Percentiles rank a stretch among this genome's conserved stretches.
These are phyloP conservation scores for Trichoderma semiorbis DNA, from an alignment of 2,329 filamentous ascomycete genomes.

Conservation along the genomic window DNA sequence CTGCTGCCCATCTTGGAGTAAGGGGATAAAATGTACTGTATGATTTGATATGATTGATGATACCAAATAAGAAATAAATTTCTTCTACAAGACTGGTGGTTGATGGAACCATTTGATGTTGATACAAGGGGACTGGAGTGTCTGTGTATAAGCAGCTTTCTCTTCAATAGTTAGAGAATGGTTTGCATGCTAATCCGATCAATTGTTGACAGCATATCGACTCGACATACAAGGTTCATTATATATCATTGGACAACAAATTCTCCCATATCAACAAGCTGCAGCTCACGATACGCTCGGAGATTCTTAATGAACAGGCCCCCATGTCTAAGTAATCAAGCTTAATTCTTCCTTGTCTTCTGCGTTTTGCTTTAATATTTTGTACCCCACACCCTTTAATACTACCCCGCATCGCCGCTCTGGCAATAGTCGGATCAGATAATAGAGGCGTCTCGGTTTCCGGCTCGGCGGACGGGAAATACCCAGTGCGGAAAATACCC, in stretches of 20 bases:
- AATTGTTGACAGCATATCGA: background rate
- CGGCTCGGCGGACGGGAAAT: background rate
- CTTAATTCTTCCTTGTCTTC: background rate
- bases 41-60: background rate
- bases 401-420: background rate
- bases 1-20: conserved; percentile 9
- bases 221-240: background rate
- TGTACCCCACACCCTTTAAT: background rate
- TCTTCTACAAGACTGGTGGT: background rate
- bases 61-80: background rate
- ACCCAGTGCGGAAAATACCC: background rate
- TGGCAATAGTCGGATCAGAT: background rate
- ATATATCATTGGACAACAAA: background rate
- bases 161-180: background rate
- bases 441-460: background rate
- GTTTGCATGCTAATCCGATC: background rate
- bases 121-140: no score
- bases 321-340: background rate
- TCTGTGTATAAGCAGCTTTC: background rate
- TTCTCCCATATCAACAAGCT: background rate
- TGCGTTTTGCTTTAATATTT: background rate
- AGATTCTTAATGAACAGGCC: background rate
- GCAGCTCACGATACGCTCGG: background rate
- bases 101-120: background rate
- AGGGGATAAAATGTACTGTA: background rate